Conservation (phyloP, 2,329 filamentous ascomycete species). For the Juglanconis juglandina region DNA sequence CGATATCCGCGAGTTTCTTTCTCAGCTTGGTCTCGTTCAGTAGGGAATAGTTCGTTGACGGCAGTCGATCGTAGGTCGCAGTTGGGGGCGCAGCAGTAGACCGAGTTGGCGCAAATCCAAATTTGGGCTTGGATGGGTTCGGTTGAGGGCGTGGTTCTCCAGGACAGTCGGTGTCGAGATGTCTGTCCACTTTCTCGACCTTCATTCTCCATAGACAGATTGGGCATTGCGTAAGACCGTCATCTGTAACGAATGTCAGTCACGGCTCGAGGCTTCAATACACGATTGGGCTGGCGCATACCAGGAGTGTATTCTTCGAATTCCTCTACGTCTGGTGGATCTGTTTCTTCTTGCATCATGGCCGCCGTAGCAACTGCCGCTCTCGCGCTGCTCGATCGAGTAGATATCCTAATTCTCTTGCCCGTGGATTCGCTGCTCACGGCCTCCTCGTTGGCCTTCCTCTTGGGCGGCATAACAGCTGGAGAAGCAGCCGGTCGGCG, state of each 20-base stretch:
- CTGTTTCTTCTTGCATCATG: constrained; percentile 30
- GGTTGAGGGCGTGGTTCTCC: constrained; percentile 33
- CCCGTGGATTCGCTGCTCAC: constrained; percentile 29
- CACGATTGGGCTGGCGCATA: constrained; percentile 12
- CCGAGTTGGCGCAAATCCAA: not conserved
- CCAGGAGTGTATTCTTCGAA: constrained; percentile 30
- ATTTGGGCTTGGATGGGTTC: constrained; percentile 22
- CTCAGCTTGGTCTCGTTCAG: constrained; percentile 75
- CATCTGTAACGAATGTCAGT: constrained; percentile 41
- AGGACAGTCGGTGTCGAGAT: constrained; percentile 65
- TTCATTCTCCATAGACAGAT: constrained; percentile 81
- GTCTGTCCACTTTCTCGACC: constrained; percentile 69
- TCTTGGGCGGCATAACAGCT: constrained; percentile 39
- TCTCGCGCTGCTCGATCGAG: constrained; percentile 43
- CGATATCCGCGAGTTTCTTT: constrained; percentile 78
- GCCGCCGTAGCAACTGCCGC: constrained; percentile 35
- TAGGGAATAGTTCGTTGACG: constrained; percentile 80
- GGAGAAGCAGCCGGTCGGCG: constrained; percentile 35
- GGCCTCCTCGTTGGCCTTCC: constrained; percentile 41
- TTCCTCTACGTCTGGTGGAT: constrained; percentile 31
- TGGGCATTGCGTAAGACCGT: constrained; percentile 79
- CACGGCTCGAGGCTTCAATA: not conserved
- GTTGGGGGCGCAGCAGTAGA: constrained; percentile 21
- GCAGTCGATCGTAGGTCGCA: constrained; percentile 60
- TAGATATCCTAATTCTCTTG: constrained; percentile 54